phyloP scores from a whole-genome alignment of 768 basidiomycete genomes.

The Amanita muscaria region DNA sequence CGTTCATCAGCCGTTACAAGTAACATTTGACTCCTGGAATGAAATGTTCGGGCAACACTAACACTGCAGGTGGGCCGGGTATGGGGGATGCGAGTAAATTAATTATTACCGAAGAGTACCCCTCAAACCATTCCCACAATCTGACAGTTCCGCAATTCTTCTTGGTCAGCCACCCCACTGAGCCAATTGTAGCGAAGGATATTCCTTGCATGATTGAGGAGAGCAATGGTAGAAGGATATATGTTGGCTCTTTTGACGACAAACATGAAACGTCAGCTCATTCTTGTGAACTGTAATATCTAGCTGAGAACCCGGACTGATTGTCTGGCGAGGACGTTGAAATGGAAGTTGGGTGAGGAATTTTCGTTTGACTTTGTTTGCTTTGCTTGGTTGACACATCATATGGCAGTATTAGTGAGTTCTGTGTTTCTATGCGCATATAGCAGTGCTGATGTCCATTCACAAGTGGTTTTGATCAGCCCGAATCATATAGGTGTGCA shows the following conservation, averaged over 20 bases:
- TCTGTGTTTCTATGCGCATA: neutral
- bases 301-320: neutral
- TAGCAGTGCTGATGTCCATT: neutral
- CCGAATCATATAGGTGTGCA: neutral
- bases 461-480: neutral
- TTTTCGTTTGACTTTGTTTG: neutral
- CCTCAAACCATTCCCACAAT: neutral
- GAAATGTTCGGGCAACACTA: too few species aligned
- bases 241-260: too few species aligned
- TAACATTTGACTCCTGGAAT: too few species aligned
- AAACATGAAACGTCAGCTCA: too few species aligned
- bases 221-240: neutral
- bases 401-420: neutral
- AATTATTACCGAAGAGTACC: too few species aligned
- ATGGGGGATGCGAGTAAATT: too few species aligned
- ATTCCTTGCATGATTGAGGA: slow-evolving; percentile 1
- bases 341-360: neutral
- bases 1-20: too few species aligned
- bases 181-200: neutral
- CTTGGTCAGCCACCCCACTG: neutral
- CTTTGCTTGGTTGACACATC: too few species aligned
- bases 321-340: neutral
- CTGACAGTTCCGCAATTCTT: slow-evolving; percentile 2
- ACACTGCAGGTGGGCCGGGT: too few species aligned
- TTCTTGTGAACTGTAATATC: too few species aligned